Conservation (phyloP, 768 basidiomycete genomes). For the Trametes cingulata region DNA sequence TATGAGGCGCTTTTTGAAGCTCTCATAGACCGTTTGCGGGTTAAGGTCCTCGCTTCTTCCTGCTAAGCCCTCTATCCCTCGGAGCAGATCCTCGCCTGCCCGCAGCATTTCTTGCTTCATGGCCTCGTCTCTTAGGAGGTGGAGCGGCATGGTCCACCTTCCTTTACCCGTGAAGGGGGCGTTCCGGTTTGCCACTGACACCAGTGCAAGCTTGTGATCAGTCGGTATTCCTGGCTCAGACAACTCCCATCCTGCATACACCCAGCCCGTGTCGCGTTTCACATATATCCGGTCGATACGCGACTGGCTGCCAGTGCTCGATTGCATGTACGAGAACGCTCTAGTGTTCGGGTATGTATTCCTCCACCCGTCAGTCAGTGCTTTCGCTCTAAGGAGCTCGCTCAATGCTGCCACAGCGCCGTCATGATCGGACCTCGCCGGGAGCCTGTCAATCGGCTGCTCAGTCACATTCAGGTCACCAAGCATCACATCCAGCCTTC, state of each 20-base stretch:
- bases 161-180: constrained; percentile 5
- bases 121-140: neutral
- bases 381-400: neutral
- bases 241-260: neutral
- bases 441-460: neutral
- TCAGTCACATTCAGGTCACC: constrained; percentile 43
- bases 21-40: neutral
- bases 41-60: neutral
- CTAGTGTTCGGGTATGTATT: neutral
- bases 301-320: neutral
- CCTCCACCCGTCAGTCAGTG: neutral
- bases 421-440: neutral
- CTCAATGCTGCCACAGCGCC: neutral
- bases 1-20: neutral
- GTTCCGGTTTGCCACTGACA: neutral
- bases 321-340: neutral
- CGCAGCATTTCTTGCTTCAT: neutral
- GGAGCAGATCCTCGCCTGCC: neutral
- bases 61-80: neutral
- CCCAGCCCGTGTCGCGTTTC: neutral
- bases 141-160: neutral
- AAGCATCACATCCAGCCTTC: neutral
- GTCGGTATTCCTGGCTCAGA: neutral
- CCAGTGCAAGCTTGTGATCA: constrained; percentile 7
- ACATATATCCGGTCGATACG: neutral